phyloP scores from a whole-genome alignment of 345 rosid genomes.

The Sisymbrium altissimum region DNA sequence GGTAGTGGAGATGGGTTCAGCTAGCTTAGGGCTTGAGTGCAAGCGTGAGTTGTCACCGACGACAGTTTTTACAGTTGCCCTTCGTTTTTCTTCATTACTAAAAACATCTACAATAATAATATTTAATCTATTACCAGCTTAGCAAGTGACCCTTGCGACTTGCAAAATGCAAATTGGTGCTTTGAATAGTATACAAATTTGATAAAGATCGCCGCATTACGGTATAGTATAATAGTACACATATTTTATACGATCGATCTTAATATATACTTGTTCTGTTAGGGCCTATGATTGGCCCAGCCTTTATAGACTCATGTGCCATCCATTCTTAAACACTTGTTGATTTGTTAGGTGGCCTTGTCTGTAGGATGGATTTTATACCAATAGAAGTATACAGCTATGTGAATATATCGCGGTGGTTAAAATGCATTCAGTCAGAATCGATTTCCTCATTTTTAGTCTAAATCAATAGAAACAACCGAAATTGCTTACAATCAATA shows the following conservation, averaged over 20 bases:
- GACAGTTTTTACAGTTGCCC: constrained; percentile 23
- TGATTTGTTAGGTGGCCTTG: constrained; percentile 29
- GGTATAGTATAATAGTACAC: constrained; percentile 5
- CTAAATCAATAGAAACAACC: neutral
- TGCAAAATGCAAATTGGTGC: constrained; percentile 30
- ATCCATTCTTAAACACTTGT: constrained; percentile 6
- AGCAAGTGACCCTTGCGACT: constrained; percentile 26
- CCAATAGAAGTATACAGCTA: neutral
- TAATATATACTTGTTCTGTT: constrained; percentile 16
- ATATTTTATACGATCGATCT: constrained; percentile 25
- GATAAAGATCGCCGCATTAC: constrained; percentile 26
- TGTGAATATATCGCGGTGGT: neutral
- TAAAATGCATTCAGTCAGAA: neutral
- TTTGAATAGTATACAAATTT: constrained; percentile 9
- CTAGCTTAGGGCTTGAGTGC: constrained; percentile 24
- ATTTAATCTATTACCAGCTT: constrained; percentile 6
- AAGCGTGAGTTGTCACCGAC: constrained; percentile 28
- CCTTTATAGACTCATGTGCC: constrained; percentile 32
- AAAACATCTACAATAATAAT: constrained; percentile 6
- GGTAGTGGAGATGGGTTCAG: constrained; percentile 19
- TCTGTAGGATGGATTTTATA: neutral
- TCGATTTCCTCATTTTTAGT: neutral
- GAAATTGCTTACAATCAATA: neutral
- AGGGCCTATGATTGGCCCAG: constrained; percentile 19
- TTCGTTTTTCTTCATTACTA: constrained; percentile 10